Evolutionary conservation across 83 land plant species (phyloP), one percentile per base, ranked within the genome.

Genomic region (Isoetes engelmannii): DNA sequence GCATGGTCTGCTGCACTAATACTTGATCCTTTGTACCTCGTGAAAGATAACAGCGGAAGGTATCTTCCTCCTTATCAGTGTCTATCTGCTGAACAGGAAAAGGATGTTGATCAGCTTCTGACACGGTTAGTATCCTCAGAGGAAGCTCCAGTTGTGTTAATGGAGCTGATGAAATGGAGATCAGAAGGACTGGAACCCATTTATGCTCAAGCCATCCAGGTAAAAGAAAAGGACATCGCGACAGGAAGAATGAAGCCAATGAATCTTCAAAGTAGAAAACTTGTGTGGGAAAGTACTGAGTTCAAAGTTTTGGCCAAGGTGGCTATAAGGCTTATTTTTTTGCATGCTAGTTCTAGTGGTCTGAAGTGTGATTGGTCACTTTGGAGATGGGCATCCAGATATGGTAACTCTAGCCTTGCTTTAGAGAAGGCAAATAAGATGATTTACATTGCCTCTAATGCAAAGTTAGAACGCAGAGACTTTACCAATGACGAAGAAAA

Each of bases 21-120:
- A 37, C 61, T 73, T 42, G 76, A 74, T 65, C 76, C 76, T 20
- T 43, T 74, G 18, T 55, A 74, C 68, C 62, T 74, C 37, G 75
- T 69, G 6, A 69, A 45, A 48, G 76, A 74, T 41, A 67, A 49
- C 21, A 68, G 59, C 44, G 69, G 69, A 45, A 67, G 58, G 42
- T 74, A 74, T 55, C 59, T 74, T 28, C 76, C 76, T 13, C 48
- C 77, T 58, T 59, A 59, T 19, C 18, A 59, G 62, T 19, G 18
- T 7, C 62, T 59, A 10, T 19, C 28, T 19, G 10, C 62, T 10
- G 62, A 59, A 10, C 62, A 59, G 19, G 62, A 59, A 4, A 59
- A 59, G 19, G 62, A 59, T 42, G 62, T 59, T 8, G 62, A 59
- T 18, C 12, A 37, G 62, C 62, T 59, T 10, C 18, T 59, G 0